Evolutionary conservation across 331 rosid species (phyloP).

Genomic region (Dryas integrifolia): DNA sequence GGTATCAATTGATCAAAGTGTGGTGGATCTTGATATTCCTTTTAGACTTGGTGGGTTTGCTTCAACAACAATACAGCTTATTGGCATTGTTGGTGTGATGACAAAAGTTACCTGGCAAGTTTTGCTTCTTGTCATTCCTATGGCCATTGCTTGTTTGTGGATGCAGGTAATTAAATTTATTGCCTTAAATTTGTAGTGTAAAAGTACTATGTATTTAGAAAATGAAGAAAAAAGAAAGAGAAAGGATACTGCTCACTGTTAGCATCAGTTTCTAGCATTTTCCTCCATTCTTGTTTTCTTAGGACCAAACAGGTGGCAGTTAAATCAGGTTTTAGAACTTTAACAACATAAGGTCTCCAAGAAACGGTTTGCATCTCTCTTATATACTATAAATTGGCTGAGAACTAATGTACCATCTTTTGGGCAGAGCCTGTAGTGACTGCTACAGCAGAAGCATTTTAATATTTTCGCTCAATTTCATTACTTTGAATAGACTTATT

Average conservation of each 20-base stretch:
- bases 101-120: slow-evolving; percentile 88
- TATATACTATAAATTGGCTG: background rate
- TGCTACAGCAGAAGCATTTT: background rate
- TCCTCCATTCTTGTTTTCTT: too few species aligned
- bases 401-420: background rate
- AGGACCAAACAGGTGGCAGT: background rate
- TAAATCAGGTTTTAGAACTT: background rate
- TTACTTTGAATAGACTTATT: background rate
- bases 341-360: background rate
- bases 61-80: slow-evolving; percentile 84
- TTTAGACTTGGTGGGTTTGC: slow-evolving; percentile 96
- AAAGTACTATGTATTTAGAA: background rate
- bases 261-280: background rate
- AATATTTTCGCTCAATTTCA: background rate
- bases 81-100: slow-evolving; percentile 94
- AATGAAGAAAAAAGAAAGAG: background rate
- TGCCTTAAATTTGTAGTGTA: slow-evolving; percentile 6
- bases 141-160: slow-evolving; percentile 95
- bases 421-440: too few species aligned
- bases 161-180: slow-evolving; percentile 73
- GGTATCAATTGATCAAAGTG: slow-evolving; percentile 97
- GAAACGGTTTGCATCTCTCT: background rate
- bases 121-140: slow-evolving; percentile 82
- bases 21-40: slow-evolving; percentile 97
- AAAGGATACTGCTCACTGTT: slow-evolving; percentile 18